Evolutionary conservation across 148 eudicot species (phyloP).

Genomic region (Pouteria glomerata): DNA sequence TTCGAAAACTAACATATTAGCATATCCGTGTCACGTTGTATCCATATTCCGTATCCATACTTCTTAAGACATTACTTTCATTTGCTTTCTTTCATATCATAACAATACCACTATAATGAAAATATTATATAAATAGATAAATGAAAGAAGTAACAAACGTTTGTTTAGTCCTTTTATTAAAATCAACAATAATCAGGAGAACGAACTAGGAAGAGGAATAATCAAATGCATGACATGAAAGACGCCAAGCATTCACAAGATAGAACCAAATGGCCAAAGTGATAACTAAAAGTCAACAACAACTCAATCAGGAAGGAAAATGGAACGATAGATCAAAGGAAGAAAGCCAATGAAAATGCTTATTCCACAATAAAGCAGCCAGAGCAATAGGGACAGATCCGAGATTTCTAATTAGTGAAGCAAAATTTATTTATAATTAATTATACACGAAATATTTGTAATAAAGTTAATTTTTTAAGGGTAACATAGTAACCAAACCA

Average conservation of each 20-base stretch:
- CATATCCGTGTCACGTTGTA: too few relatives aligned
- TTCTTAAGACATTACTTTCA: too few relatives aligned
- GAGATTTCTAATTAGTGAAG: too few relatives aligned
- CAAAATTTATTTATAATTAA: too few relatives aligned
- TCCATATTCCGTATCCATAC: too few relatives aligned
- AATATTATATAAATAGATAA: not conserved
- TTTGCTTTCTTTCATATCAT: not conserved
- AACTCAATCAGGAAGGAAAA: not conserved
- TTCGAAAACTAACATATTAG: too few relatives aligned
- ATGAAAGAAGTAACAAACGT: not conserved
- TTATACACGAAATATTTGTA: too few relatives aligned
- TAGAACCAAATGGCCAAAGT: not conserved
- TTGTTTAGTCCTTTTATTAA: not conserved
- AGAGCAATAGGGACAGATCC: too few relatives aligned
- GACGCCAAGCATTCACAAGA: not conserved
- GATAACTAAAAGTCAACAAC: too few relatives aligned
- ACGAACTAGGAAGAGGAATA: not conserved
- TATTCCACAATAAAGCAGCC: not conserved
- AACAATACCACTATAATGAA: not conserved
- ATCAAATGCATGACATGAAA: not conserved
- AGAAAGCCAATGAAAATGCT: not conserved
- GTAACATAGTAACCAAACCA: too few relatives aligned
- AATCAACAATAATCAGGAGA: not conserved
- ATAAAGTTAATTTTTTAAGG: too few relatives aligned
- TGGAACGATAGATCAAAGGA: not conserved